Base-by-base conservation (phyloP, 345 rosid genomes). In the Bretschneidera sinensis region DNA sequence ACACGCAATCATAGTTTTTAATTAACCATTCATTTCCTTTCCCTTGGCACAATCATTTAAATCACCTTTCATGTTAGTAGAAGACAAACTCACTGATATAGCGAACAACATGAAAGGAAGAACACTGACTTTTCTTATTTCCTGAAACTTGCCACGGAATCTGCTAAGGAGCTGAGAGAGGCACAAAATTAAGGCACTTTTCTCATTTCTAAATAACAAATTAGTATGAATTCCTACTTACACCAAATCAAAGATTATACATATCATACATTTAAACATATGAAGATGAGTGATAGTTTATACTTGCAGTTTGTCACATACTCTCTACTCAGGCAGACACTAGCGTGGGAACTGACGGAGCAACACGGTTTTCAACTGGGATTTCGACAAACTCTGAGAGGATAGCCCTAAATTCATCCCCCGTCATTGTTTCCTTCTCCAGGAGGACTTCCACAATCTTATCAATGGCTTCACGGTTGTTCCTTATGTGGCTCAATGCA, bases 381-480 rank as follows among this genome's bases (percentile, higher is more conserved):
- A 94, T 90, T 71, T 94, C 99, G 0, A 77, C 85, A 68, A 94
- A 94, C 67, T 90, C 95, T 0, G 99, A 85, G 22, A 94, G 92
- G 63, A 94, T 90, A 35, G 99, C 96, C 34, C 97, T 63, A 85
- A 94, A 94, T 68, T 94, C 97, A 7, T 94, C 96, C 0, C 97
- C 97, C 0, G 75, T 60, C 73, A 90, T 88, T 2, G 97, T 90
- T 72, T 94, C 99, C 66, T 88, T 90, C 86, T 94, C 96, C 0
- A 90, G 81, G 18, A 94, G 86, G 64, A 94, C 96, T 73, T 94
- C 99, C 17, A 90, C 97, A 1, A 94, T 66, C 78, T 94, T 94
- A 73, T 94, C 97, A 24, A 94, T 88, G 19, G 99, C 99, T 76
- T 94, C 99, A 0, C 97, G 91, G 79, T 94, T 94, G 85, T 78